Evolutionary conservation across 805 yeast species (phyloP).

Genomic region (Cyberlindnera amylophila): DNA sequence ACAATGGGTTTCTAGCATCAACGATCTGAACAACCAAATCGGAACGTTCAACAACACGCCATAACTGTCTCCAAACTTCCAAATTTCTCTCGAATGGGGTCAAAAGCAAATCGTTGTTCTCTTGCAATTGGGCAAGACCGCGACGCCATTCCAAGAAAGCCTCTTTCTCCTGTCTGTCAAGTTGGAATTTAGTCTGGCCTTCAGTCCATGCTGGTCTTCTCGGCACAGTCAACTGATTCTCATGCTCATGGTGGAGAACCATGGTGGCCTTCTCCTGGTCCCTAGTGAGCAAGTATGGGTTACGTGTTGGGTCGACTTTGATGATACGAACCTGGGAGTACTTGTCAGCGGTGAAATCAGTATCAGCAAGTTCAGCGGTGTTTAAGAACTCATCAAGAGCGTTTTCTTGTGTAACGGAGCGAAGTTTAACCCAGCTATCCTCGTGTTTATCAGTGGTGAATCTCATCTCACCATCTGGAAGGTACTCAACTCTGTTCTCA

Average conservation of each 20-base stretch:
- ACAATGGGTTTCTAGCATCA: conserved; percentile 91
- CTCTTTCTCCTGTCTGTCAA: conserved; percentile 83
- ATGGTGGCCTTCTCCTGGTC: conserved; percentile 64
- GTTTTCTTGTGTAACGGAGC: conserved; percentile 92
- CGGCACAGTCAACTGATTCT: conserved; percentile 77
- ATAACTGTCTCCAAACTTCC: conserved; percentile 96
- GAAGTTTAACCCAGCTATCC: conserved; percentile 83
- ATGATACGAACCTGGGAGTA: conserved; percentile 80
- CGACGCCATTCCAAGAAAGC: conserved; percentile 95
- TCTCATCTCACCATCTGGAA: conserved; percentile 86
- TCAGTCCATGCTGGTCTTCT: conserved; percentile 87
- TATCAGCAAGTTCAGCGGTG: conserved; percentile 94
- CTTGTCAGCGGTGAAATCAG: conserved; percentile 92
- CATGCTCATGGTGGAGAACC: conserved; percentile 62
- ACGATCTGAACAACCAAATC: conserved; percentile 95
- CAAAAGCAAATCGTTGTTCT: conserved; percentile 75
- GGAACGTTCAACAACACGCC: conserved; percentile 96
- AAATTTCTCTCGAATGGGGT: conserved; percentile 97
- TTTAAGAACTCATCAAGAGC: conserved; percentile 90
- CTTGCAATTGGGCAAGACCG: conserved; percentile 78
- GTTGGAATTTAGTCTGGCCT: conserved; percentile 64
- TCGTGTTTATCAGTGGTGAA: conserved; percentile 83
- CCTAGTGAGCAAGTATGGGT: conserved; percentile 58
- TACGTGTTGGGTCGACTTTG: conserved; percentile 54
- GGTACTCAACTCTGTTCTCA: conserved; percentile 64